A percentile compares a stretch with the other conserved stretches of the same genome.
phyloP scores from a whole-genome alignment of 345 rosid species.

The Aurinia saxatilis region DNA sequence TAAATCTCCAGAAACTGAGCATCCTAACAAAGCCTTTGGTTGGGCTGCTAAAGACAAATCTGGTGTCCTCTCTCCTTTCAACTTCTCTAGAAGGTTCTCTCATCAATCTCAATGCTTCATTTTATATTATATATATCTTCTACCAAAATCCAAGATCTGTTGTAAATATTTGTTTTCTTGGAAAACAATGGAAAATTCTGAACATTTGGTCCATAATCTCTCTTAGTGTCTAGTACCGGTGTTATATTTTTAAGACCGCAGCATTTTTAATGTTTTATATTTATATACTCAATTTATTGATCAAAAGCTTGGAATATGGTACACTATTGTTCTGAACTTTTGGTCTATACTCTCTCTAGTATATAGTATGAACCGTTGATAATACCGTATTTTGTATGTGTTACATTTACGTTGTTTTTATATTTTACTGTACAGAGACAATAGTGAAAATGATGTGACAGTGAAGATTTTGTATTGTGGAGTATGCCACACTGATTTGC shows the following conservation, averaged over 20 bases:
- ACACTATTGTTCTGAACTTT: not conserved
- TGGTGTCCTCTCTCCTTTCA: slow-evolving; percentile 66
- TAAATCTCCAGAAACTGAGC: slow-evolving; percentile 53
- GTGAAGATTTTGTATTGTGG: slow-evolving; percentile 76
- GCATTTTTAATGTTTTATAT: too few relatives aligned
- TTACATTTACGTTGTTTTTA: not conserved
- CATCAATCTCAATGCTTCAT: not conserved
- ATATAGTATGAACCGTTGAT: too few relatives aligned
- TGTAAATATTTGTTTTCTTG: too few relatives aligned
- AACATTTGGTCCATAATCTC: too few relatives aligned
- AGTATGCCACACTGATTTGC: slow-evolving; percentile 81
- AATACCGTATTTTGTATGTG: not conserved
- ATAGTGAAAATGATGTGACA: slow-evolving; percentile 72
- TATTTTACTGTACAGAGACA: slow-evolving; percentile 41
- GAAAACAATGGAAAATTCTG: too few relatives aligned
- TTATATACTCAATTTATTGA: too few relatives aligned
- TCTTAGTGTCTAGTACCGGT: too few relatives aligned
- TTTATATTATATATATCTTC: too few relatives aligned
- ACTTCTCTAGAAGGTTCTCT: slow-evolving; percentile 72
- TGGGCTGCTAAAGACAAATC: slow-evolving; percentile 77
- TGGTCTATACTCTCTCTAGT: too few relatives aligned
- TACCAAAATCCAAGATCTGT: not conserved
- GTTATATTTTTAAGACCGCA: too few relatives aligned
- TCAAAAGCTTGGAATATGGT: too few relatives aligned
- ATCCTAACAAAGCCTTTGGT: slow-evolving; percentile 63